Evolutionary conservation across 2,329 filamentous ascomycete species (phyloP).

Genomic region (Stromatinia cepivora): DNA sequence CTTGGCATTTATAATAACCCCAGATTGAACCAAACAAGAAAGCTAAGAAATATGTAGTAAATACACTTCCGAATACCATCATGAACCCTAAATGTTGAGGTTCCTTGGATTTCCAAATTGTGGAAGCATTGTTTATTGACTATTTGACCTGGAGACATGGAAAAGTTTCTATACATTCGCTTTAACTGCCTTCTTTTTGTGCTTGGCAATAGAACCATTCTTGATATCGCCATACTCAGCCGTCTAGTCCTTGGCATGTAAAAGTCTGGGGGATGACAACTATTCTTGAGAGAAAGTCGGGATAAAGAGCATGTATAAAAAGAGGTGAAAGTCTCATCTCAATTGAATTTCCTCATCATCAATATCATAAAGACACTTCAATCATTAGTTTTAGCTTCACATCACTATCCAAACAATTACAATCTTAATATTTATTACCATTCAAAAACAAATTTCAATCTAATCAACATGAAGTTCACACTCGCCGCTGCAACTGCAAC

Average conservation of each 20-base stretch:
- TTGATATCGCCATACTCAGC: not conserved
- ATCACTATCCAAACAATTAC: not conserved
- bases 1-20: not conserved
- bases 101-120: not conserved
- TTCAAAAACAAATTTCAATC: not conserved
- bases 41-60: not conserved
- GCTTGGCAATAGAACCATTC: not conserved
- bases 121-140: not conserved
- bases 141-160: not conserved
- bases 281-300: not conserved
- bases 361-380: not conserved
- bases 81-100: not conserved
- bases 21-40: not conserved
- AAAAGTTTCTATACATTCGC: not conserved
- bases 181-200: not conserved
- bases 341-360: constrained; percentile 10
- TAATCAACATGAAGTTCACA: constrained; percentile 23
- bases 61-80: not conserved
- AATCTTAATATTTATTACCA: not conserved
- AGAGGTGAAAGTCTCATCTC: not conserved
- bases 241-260: not conserved
- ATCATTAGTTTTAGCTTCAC: not conserved
- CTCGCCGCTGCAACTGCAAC: not conserved
- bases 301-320: not conserved
- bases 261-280: not conserved